Percentiles rank a stretch among this genome's conserved stretches.
These are phyloP conservation scores for Dioscorea zingiberensis DNA, from an alignment of 106 monocot species.

Conservation along the genomic window DNA sequence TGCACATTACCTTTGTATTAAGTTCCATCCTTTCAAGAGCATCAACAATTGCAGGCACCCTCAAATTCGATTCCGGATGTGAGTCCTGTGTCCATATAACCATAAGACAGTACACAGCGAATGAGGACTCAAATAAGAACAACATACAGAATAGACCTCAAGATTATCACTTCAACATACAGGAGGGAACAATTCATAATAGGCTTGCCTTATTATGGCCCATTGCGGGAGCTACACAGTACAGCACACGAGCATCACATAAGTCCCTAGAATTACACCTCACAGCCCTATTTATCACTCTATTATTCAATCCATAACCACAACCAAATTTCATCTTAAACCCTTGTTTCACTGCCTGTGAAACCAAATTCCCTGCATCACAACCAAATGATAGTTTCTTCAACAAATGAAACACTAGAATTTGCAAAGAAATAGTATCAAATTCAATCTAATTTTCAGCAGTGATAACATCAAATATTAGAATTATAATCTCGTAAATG, in stretches of 20 bases:
- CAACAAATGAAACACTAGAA: no score
- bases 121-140: not conserved
- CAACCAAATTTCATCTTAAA: not conserved
- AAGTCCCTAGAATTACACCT: not conserved
- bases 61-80: constrained; percentile 87
- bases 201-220: constrained; percentile 87
- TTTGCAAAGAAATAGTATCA: no score
- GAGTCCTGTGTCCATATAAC: constrained; percentile 40
- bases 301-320: not conserved
- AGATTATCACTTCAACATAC: not conserved
- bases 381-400: no score
- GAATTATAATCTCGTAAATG: no score
- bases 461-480: no score
- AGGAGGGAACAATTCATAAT: no score
- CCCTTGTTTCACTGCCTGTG: not conserved
- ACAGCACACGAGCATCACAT: constrained; percentile 57
- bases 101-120: not conserved
- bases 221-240: constrained; percentile 68
- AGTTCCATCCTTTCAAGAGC: constrained; percentile 90
- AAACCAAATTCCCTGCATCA: constrained; percentile 2
- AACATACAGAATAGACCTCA: not conserved
- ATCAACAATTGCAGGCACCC: constrained; percentile 78
- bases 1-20: constrained; percentile 50
- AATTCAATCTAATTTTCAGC: no score
- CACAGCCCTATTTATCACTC: not conserved